Base-by-base conservation (phyloP, 2,329 filamentous ascomycete genomes). In the Fusarium nisikadoi region DNA sequence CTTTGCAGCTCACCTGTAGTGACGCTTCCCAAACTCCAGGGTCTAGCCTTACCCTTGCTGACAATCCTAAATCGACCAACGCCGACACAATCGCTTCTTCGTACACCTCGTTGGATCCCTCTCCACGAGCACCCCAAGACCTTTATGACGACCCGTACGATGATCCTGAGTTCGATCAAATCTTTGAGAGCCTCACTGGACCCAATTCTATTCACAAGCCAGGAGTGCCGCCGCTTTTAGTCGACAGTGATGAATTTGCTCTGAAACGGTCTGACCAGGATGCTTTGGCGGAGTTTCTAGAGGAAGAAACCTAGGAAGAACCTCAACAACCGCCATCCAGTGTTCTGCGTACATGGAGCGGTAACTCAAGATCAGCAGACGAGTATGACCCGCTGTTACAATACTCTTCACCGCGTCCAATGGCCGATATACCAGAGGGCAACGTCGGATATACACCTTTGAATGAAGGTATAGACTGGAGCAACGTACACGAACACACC, bases 401-500 rank as follows among this genome's bases (percentile, higher is more conserved):
- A 52, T 70, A 78, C 52, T 83, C 81, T 12, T 79, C 83, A 20
- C 78, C 78, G 25, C 54, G 54, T 13, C 46, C 56, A 8, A 62
- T 35, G 25, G 58, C 50, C 20, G 42, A 50, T 23, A 47, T 47
- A 19, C 33, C 14, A 42, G 64, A 53, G 23, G 33, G n/a, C 27
- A 61, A 17, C 16, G 59, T 42, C 33, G 39, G 50, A 23, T 59
- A 76, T 25, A 29, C 52, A 14, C 65, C 43, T 13, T 71, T 85
- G 12, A 78, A 81, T 31, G 78, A 83, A 17, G 81, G 83, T 6
- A 75, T 85, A 19, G 83, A 85, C 63, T 86, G 84, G 84, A 73
- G 80, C 43, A 53, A 70, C 8, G 75, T 85, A 25, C 59, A 65
- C 41, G 57, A 71, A 39, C 56, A 72, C 45, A 42, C 55, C 39